These are phyloP conservation scores for Peribolospora kevripleyi DNA, from an alignment of 768 basidiomycete species.

Conservation along the genomic window DNA sequence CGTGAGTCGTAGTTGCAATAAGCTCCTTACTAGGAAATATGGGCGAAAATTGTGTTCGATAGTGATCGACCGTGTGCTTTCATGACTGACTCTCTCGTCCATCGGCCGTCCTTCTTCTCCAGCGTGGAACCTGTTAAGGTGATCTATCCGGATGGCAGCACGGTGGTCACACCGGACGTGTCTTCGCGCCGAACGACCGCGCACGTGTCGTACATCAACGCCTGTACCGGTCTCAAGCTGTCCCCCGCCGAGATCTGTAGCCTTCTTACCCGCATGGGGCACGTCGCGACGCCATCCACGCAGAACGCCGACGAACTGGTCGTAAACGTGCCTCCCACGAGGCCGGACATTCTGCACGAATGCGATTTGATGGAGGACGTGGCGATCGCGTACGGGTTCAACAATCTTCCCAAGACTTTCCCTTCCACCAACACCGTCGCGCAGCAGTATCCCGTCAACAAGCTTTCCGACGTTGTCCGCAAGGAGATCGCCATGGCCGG, in stretches of 20 bases:
- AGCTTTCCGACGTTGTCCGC: conserved; percentile 65
- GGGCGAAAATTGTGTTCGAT: neutral
- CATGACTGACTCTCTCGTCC: neutral
- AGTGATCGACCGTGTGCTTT: neutral
- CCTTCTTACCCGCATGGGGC: conserved; percentile 65
- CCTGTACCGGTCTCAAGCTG: conserved; percentile 68
- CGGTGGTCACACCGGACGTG: conserved; percentile 56
- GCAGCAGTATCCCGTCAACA: conserved; percentile 70
- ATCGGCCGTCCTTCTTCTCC: neutral
- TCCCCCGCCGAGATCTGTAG: conserved; percentile 37
- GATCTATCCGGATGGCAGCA: conserved; percentile 30
- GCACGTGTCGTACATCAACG: conserved; percentile 77
- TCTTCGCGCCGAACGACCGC: conserved; percentile 44
- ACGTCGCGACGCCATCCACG: conserved; percentile 32
- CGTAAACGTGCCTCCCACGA: conserved; percentile 70
- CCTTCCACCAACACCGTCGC: conserved; percentile 85
- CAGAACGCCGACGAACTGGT: conserved; percentile 41
- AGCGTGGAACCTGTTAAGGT: conserved; percentile 88
- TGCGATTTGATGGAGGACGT: conserved; percentile 97
- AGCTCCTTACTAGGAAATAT: neutral
- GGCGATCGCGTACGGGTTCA: conserved; percentile 93
- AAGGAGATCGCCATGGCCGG: conserved; percentile 81
- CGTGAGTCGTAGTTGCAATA: conserved; percentile 31
- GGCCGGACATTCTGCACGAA: conserved; percentile 92
- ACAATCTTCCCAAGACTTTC: conserved; percentile 78